These are phyloP conservation scores for Fusarium sp. DNA, from an alignment of 2,329 filamentous ascomycete species.

Conservation along the genomic window DNA sequence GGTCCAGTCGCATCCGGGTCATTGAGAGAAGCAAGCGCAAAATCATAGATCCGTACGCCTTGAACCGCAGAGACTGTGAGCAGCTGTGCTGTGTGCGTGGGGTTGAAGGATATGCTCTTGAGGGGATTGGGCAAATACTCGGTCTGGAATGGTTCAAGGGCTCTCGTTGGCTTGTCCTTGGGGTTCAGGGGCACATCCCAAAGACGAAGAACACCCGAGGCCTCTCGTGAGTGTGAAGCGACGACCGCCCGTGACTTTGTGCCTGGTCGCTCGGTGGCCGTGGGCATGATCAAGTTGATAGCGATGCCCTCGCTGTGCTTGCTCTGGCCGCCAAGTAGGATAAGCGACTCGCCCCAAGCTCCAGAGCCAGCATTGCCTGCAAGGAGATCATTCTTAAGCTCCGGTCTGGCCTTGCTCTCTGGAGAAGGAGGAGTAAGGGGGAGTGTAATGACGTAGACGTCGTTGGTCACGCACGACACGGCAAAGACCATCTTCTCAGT, in stretches of 20 bases:
- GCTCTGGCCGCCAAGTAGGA: constrained; percentile 61
- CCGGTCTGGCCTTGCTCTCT: constrained; percentile 63
- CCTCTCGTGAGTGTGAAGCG: constrained; percentile 66
- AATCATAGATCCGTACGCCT: constrained; percentile 69
- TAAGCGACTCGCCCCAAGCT: constrained; percentile 68
- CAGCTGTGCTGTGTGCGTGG: constrained; percentile 64
- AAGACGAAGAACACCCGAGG: constrained; percentile 64
- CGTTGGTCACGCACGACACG: constrained; percentile 64
- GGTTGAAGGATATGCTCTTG: constrained; percentile 66
- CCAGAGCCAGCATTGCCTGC: constrained; percentile 65
- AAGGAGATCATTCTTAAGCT: constrained; percentile 60
- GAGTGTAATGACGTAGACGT: constrained; percentile 65
- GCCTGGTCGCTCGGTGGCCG: constrained; percentile 50
- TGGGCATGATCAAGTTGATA: constrained; percentile 59
- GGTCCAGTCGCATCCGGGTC: constrained; percentile 60
- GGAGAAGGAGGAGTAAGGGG: constrained; percentile 69
- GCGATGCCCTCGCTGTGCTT: constrained; percentile 63
- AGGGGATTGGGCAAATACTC: constrained; percentile 65
- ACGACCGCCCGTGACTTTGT: constrained; percentile 59
- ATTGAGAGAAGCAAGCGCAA: constrained; percentile 59
- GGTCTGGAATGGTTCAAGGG: constrained; percentile 64
- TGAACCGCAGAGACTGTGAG: constrained; percentile 63
- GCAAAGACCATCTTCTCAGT: constrained; percentile 67
- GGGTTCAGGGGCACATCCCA: constrained; percentile 64
- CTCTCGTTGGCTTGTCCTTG: constrained; percentile 44